Evolutionary conservation across 179 eudicot genomes (phyloP).

Genomic region (Beta lomatogona): DNA sequence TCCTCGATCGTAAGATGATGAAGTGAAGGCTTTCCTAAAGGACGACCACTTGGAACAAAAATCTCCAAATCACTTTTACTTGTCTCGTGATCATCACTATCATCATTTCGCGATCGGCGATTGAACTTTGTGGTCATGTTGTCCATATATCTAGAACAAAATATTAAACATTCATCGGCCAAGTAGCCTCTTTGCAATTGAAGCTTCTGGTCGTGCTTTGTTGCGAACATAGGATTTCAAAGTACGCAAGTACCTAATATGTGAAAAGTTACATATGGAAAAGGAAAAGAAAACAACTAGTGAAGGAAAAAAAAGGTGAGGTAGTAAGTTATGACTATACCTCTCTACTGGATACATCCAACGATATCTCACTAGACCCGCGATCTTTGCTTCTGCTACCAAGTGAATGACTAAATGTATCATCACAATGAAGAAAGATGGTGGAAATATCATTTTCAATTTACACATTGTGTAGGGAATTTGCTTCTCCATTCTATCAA

Average conservation of each 20-base stretch:
- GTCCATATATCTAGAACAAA: too few species aligned
- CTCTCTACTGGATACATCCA: background rate
- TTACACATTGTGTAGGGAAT: constrained; percentile 1
- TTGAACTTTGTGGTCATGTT: too few species aligned
- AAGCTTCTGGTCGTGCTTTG: too few species aligned
- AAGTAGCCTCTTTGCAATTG: too few species aligned
- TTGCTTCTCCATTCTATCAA: background rate
- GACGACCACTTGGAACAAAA: background rate
- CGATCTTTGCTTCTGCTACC: background rate
- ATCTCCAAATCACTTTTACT: background rate
- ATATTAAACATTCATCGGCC: too few species aligned
- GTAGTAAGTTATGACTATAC: background rate
- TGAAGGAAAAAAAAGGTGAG: background rate
- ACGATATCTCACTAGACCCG: too few species aligned
- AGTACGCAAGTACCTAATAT: too few species aligned
- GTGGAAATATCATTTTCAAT: background rate
- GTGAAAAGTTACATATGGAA: too few species aligned
- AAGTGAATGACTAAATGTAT: background rate
- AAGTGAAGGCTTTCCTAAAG: background rate
- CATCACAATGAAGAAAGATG: background rate
- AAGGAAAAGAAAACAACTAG: background rate
- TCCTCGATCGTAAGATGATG: background rate
- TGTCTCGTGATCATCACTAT: background rate
- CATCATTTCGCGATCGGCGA: background rate
- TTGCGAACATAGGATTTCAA: too few species aligned